phyloP scores from a whole-genome alignment of 2,329 filamentous ascomycete genomes.

The Sclerotiophoma versabilis region DNA sequence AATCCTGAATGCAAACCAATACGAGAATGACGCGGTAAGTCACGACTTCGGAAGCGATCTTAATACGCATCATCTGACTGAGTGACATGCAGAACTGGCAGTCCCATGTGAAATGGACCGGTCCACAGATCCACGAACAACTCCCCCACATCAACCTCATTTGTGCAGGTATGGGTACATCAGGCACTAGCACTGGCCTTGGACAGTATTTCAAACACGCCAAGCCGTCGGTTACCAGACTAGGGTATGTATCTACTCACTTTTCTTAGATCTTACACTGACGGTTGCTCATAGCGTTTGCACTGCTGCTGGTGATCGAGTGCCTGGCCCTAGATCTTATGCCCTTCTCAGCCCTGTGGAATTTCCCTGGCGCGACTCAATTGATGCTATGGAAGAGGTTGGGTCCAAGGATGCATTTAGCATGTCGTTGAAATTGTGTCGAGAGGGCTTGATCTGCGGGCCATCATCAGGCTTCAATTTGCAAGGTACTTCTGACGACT shows the following conservation, averaged over 20 bases:
- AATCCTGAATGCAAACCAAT: conserved; percentile 63
- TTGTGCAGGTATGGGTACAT: conserved; percentile 65
- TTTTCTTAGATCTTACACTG: background rate
- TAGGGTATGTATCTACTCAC: conserved; percentile 21
- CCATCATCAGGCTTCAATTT: conserved; percentile 69
- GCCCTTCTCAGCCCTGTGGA: conserved; percentile 59
- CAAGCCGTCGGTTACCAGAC: conserved; percentile 26
- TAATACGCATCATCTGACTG: background rate
- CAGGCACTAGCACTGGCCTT: conserved; percentile 47
- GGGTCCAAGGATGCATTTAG: conserved; percentile 62
- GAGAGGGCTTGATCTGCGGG: conserved; percentile 66
- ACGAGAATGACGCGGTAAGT: conserved; percentile 57
- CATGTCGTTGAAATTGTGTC: conserved; percentile 61
- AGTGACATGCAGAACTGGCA: conserved; percentile 55
- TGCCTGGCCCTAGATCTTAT: conserved; percentile 65
- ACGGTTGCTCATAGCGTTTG: conserved; percentile 56
- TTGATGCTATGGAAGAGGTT: conserved; percentile 65
- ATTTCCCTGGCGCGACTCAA: conserved; percentile 65
- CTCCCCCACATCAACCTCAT: conserved; percentile 64
- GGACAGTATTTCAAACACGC: conserved; percentile 32
- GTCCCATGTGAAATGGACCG: conserved; percentile 66
- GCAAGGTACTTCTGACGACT: conserved; percentile 47
- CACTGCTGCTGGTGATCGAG: conserved; percentile 63
- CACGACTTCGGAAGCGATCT: background rate
- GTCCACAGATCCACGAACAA: conserved; percentile 64